phyloP scores from a whole-genome alignment of 352 stramenopile genomes.

The Globisporangium paroecandrum region DNA sequence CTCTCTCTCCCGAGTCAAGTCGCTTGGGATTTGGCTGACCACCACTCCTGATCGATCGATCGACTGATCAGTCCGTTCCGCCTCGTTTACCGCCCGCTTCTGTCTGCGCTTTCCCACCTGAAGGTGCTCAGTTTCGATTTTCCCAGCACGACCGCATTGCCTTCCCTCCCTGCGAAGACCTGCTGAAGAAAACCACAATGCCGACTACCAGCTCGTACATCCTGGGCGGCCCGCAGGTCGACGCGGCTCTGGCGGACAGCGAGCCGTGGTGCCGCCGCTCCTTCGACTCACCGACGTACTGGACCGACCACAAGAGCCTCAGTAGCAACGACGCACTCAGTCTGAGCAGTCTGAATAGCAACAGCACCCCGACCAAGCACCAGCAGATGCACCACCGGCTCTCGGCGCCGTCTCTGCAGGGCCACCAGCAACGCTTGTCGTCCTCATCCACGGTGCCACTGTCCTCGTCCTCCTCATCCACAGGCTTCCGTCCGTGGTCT shows the following conservation, averaged over 20 bases:
- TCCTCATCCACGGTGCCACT: background rate
- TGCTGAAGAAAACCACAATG: background rate
- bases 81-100: background rate
- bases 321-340: background rate
- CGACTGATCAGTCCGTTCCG: background rate
- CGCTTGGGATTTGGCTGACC: background rate
- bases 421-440: background rate
- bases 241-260: background rate
- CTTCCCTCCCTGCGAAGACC: background rate
- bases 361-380: background rate
- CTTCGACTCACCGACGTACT: background rate
- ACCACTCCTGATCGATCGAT: background rate
- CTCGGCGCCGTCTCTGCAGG: conserved; percentile 4
- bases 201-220: conserved; percentile 7
- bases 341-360: background rate
- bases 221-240: background rate
- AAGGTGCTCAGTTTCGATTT: conserved; percentile 2
- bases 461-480: background rate
- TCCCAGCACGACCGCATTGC: background rate
- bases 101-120: background rate
- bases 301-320: conserved; percentile 9
- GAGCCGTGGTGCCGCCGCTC: conserved; percentile 8
- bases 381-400: conserved; percentile 6
- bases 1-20: background rate
- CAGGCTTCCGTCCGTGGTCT: conserved; percentile 12